Evolutionary conservation across 768 basidiomycete genomes (phyloP), one percentile per base, ranked within the genome.

Genomic region (Russula emetica): DNA sequence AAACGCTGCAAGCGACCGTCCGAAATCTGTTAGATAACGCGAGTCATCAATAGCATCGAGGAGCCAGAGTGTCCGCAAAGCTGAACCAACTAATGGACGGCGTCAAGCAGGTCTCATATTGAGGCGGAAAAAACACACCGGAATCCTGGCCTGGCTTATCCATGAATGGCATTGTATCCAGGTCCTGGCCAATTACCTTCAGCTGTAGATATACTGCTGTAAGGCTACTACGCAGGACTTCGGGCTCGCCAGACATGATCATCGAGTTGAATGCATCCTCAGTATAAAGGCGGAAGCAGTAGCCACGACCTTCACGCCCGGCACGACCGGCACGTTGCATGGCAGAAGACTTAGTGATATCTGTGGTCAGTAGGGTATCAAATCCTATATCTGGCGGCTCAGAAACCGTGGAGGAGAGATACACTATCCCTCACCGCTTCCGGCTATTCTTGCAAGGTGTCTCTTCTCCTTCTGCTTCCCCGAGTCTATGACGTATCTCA

Each of bases 381-480:
- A 98, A 89, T 2, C 93, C 94, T 94, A 67, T 28, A n/a, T 24
- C 26, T 18, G 40, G 45, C 8, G 18, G 38, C 6, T 57, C n/a
- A 51, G 42, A 40, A 26, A 51, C 11, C 34, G 55, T 28, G 34
- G 40, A 36, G 26, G 40, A n/a, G n/a, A 45, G 18, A 14, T 4
- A 20, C 26, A 18, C 34, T 47, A 45, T 13, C 55, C 34, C 72
- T 66, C 62, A 86, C 88, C 88, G 71, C 88, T 85, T 7, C 92
- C 91, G 0, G 80, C 81, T 64, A 80, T 77, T 71, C 81, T 79
- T 13, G 87, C 84, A 24, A 96, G 74, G 72, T 88, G 94, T 64
- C 88, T 82, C 75, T 96, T 97, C 77, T 98, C 95, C 74, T 98
- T 99, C 71, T 89, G 92, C 73, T 94, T 89, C 2, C 97, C 97